phyloP scores from a whole-genome alignment of 768 basidiomycete genomes.

The Cystofilobasidium ferigula region DNA sequence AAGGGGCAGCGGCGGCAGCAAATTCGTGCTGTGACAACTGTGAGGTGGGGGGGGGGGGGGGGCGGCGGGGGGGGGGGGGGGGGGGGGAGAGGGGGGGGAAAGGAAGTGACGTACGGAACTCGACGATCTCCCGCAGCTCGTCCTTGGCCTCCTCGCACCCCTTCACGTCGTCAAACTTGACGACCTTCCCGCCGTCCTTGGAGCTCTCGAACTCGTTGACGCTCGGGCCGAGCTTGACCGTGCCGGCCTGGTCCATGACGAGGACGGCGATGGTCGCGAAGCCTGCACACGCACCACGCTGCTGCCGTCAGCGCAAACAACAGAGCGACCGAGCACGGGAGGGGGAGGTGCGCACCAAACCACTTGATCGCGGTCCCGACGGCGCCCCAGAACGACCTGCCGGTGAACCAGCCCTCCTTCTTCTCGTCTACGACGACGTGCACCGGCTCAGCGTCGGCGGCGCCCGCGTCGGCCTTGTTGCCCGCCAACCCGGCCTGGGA shows the following conservation, averaged over 20 bases:
- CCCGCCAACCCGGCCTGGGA: not conserved
- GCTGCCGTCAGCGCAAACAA: not conserved
- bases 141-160: conserved; percentile 96
- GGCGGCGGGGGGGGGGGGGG: too few species aligned
- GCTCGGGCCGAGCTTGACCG: conserved; percentile 21
- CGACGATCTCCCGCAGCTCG: conserved; percentile 47
- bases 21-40: too few species aligned
- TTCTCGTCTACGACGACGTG: conserved; percentile 19
- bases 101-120: conserved; percentile 6
- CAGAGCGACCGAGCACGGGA: not conserved
- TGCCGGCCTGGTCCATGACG: conserved; percentile 25
- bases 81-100: not conserved
- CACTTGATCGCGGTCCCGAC: conserved; percentile 22
- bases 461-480: not conserved
- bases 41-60: not conserved
- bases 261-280: conserved; percentile 51
- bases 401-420: conserved; percentile 12
- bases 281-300: conserved; percentile 13
- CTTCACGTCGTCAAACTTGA: conserved; percentile 90
- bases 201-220: conserved; percentile 45
- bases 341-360: conserved; percentile 8
- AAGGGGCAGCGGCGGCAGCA: too few species aligned
- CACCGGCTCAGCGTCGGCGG: not conserved
- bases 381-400: conserved; percentile 9
- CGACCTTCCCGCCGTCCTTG: conserved; percentile 53